Evolutionary conservation across 2,329 filamentous ascomycete genomes (phyloP).

Genomic region (Alternaria rosae): DNA sequence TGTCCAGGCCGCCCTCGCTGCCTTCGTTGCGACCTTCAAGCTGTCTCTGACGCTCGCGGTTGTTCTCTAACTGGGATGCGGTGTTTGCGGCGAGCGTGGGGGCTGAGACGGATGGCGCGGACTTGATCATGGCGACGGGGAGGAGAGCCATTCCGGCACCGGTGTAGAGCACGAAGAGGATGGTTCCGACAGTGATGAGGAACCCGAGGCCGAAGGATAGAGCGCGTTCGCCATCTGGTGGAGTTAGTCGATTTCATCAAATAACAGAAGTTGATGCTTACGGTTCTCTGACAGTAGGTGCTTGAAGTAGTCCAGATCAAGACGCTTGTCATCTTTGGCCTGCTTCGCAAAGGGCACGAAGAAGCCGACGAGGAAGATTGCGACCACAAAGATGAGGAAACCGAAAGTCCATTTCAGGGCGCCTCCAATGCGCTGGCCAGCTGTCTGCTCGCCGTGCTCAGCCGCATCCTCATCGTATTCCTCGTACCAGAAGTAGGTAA

Average conservation of each 20-base stretch:
- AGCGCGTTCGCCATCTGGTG: constrained; percentile 81
- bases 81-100: constrained; percentile 80
- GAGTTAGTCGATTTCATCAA: constrained; percentile 21
- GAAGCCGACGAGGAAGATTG: constrained; percentile 91
- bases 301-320: constrained; percentile 92
- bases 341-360: constrained; percentile 84
- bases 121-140: constrained; percentile 90
- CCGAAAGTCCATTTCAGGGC: constrained; percentile 89
- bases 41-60: constrained; percentile 90
- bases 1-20: constrained; percentile 74
- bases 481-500: constrained; percentile 98
- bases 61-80: constrained; percentile 80
- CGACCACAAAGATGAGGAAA: constrained; percentile 79
- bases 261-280: constrained; percentile 48
- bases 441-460: constrained; percentile 77
- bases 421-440: constrained; percentile 76
- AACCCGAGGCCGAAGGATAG: constrained; percentile 88
- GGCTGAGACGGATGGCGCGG: constrained; percentile 83
- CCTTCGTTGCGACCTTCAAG: constrained; percentile 85
- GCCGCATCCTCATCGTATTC: constrained; percentile 93
- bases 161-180: constrained; percentile 89
- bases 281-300: constrained; percentile 81
- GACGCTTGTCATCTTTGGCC: constrained; percentile 66
- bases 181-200: constrained; percentile 84
- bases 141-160: constrained; percentile 86